A percentile compares a stretch with the other conserved stretches of the same genome.
Evolutionary conservation across 1,284 basidiomycete species (phyloP).

Genomic region (Cutaneotrichosporon sp.): DNA sequence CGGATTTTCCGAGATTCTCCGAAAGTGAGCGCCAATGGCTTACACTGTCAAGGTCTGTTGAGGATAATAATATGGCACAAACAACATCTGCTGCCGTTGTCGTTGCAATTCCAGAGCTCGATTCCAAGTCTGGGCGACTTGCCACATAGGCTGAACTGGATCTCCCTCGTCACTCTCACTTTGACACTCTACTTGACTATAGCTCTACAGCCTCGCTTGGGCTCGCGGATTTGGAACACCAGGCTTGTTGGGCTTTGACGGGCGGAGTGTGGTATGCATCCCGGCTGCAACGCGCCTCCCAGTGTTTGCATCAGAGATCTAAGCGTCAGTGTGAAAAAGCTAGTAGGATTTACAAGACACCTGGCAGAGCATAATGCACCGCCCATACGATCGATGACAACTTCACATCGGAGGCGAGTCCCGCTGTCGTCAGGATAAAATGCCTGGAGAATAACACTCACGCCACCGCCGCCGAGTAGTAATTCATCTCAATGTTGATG

Average conservation of each 20-base stretch:
- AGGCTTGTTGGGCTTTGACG: neutral
- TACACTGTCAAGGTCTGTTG: no score
- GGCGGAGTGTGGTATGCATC: constrained; percentile 6
- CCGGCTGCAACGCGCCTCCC: constrained; percentile 7
- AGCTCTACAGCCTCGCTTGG: no score
- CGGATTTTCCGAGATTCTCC: no score
- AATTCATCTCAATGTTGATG: constrained; percentile 32
- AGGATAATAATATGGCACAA: no score
- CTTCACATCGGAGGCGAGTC: neutral
- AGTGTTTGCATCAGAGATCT: constrained; percentile 3
- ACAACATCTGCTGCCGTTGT: no score
- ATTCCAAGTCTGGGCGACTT: no score
- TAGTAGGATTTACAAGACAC: constrained; percentile 2
- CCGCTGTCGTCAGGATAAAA: neutral
- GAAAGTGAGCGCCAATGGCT: no score
- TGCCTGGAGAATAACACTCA: neutral
- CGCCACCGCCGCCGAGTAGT: constrained; percentile 20
- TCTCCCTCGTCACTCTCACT: no score
- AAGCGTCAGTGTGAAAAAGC: neutral
- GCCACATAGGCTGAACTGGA: no score
- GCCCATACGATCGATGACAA: constrained; percentile 9
- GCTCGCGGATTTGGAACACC: no score
- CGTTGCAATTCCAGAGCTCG: no score
- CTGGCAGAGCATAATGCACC: neutral
- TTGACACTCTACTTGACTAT: no score